Conservation (phyloP, 108 stramenopile species). For the Fistulifera pelliculosa region DNA sequence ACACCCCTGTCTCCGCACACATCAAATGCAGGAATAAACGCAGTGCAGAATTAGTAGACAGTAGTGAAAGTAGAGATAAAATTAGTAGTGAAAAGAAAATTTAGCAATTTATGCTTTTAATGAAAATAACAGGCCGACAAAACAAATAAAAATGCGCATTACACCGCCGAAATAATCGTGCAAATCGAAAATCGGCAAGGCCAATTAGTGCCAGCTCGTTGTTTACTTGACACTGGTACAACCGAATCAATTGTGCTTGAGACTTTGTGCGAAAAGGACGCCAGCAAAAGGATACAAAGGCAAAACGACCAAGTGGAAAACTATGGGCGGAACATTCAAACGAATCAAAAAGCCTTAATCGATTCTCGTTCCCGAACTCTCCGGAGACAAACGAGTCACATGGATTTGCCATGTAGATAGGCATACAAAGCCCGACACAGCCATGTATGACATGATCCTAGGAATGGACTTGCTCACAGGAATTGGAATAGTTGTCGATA, state of each 20-base stretch:
- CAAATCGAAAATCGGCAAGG: not conserved
- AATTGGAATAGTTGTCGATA: not conserved
- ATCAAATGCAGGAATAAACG: too few species aligned
- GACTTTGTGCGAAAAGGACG: not conserved
- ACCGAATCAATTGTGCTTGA: not conserved
- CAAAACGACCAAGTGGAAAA: not conserved
- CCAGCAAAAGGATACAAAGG: not conserved
- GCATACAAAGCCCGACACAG: not conserved
- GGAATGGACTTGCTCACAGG: slow-evolving; percentile 1
- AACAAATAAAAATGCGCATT: not conserved
- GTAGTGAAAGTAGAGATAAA: slow-evolving; percentile 1
- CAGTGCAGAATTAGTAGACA: not conserved
- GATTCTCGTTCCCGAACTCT: slow-evolving; percentile 4
- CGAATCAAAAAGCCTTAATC: not conserved
- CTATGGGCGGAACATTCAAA: not conserved
- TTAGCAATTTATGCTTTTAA: not conserved
- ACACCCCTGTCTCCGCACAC: too few species aligned
- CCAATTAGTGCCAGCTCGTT: not conserved
- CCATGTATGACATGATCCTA: slow-evolving; percentile 1
- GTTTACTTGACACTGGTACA: not conserved
- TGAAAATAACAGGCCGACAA: not conserved
- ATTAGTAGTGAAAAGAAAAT: not conserved
- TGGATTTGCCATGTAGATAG: slow-evolving; percentile 2
- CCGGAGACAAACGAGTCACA: not conserved
- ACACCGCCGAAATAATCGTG: slow-evolving; percentile 3